phyloP scores from a whole-genome alignment of 257 asterid genomes.

The Rubia yunnanensis region DNA sequence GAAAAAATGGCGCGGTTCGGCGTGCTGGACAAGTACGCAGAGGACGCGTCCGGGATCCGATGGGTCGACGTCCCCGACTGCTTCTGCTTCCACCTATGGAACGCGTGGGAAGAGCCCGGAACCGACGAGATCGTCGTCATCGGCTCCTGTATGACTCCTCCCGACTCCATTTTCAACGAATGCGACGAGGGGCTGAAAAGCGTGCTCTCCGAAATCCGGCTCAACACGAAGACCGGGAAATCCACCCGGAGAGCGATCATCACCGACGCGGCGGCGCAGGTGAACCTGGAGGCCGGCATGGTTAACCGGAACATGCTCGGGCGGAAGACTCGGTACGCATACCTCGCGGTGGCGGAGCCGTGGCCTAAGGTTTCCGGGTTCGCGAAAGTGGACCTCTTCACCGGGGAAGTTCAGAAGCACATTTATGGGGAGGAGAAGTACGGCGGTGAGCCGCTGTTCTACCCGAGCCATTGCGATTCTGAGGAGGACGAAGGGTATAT shows the following conservation, averaged over 20 bases:
- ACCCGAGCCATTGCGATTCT: constrained; percentile 39
- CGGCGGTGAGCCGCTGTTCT: constrained; percentile 93
- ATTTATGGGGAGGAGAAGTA: constrained; percentile 67
- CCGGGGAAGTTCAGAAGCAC: constrained; percentile 59
- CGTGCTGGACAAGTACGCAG: constrained; percentile 50
- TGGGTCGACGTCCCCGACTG: constrained; percentile 91
- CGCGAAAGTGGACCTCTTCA: constrained; percentile 77
- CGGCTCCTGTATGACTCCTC: constrained; percentile 99
- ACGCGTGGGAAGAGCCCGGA: constrained; percentile 97
- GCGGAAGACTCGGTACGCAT: constrained; percentile 66
- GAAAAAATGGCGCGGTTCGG: constrained; percentile 64
- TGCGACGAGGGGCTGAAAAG: constrained; percentile 76
- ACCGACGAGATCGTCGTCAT: constrained; percentile 71
- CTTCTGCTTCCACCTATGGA: constrained; percentile 95
- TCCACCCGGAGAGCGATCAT: constrained; percentile 55
- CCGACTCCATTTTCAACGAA: constrained; percentile 93
- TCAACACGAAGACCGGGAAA: constrained; percentile 63
- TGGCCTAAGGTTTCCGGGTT: constrained; percentile 99
- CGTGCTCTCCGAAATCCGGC: constrained; percentile 77
- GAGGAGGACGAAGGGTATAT: constrained; percentile 78
- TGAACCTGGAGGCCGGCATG: constrained; percentile 94
- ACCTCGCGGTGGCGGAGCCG: constrained; percentile 89
- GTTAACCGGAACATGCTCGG: constrained; percentile 87
- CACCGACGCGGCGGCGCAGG: constrained; percentile 42
- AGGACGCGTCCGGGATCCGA: constrained; percentile 30